Base-by-base conservation (phyloP, 768 basidiomycete genomes). In the Leccinum subgranulosum region DNA sequence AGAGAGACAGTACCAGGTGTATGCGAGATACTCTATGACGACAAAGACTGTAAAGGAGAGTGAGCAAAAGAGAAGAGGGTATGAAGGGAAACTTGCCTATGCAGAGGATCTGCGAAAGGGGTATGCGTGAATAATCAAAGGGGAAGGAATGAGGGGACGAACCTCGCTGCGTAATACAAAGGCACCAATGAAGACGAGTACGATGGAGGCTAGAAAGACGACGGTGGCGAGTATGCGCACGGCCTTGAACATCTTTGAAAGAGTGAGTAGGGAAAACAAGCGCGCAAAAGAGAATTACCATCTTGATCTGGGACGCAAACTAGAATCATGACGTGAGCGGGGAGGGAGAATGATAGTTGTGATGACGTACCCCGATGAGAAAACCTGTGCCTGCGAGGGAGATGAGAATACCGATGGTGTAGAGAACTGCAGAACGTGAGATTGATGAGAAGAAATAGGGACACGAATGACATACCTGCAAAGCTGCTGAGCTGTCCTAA, bases 311-410 rank as follows among this genome's bases (percentile, higher is more conserved):
- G 64, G 83, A 90, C 57, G 73, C 68, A 73, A 92, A 94, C 90
- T 93, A 54, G 7, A 47, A 54, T 54, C 25, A 17, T 9, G 57
- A 51, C 59, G 56, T 51, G 60, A 56, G 51, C 12, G 2, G 5
- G 49, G 49, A 11, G 5, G 34, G 12, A 7, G 27, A 28, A 31
- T 51, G 53, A 54, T 39, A 28, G 27, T 14, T 23, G 11, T 19
- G 41, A 43, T n/a, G 27, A 79, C 91, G 66, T 72, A 94, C 92
- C 59, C 92, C 92, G 55, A 96, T 85, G 67, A 96, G 75, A 77
- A 97, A 96, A 0, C 94, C 94, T 0, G 94, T 96, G 46, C 93
- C 94, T 54, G 89, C 70, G 51, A 98, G 82, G 14, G 90, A 88
- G 57, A 96, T 73, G 61, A 96, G 73, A 47, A 89, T 90, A 33